phyloP scores from a whole-genome alignment of 345 rosid species.

The Syzygium oleosum region DNA sequence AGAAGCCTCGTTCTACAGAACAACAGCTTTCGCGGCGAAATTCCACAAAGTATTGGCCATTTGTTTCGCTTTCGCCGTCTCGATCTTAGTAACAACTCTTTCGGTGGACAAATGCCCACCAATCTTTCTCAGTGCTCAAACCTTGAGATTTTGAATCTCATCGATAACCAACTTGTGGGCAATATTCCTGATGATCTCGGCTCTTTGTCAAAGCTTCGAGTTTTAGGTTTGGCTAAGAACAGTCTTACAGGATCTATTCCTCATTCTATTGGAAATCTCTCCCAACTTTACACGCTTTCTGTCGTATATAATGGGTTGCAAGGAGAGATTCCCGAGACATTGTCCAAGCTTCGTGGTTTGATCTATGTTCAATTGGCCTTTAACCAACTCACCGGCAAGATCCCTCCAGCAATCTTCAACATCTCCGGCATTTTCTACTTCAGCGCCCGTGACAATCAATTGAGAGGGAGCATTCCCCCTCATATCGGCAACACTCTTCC shows the following conservation, averaged over 20 bases:
- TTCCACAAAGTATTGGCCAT: background rate
- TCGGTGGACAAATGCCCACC: accelerated
- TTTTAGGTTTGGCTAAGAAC: accelerated
- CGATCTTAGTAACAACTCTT: background rate
- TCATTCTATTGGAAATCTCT: background rate
- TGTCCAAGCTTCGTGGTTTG: background rate
- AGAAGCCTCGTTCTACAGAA: accelerated
- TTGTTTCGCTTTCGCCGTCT: accelerated
- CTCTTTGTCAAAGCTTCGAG: background rate
- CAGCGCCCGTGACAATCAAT: background rate
- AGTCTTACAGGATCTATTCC: background rate
- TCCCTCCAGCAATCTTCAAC: background rate
- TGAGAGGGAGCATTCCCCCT: background rate
- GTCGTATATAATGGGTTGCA: accelerated
- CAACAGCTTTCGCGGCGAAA: background rate
- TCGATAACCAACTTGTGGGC: background rate
- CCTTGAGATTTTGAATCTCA: background rate
- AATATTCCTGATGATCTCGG: background rate
- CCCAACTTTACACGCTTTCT: background rate
- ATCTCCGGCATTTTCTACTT: background rate
- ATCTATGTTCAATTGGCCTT: background rate
- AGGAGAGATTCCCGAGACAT: background rate
- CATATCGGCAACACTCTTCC: background rate
- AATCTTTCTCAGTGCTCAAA: background rate
- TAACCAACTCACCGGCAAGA: background rate